These are phyloP conservation scores for Tephrocybe sp. DNA, from an alignment of 768 basidiomycete genomes.

Conservation along the genomic window DNA sequence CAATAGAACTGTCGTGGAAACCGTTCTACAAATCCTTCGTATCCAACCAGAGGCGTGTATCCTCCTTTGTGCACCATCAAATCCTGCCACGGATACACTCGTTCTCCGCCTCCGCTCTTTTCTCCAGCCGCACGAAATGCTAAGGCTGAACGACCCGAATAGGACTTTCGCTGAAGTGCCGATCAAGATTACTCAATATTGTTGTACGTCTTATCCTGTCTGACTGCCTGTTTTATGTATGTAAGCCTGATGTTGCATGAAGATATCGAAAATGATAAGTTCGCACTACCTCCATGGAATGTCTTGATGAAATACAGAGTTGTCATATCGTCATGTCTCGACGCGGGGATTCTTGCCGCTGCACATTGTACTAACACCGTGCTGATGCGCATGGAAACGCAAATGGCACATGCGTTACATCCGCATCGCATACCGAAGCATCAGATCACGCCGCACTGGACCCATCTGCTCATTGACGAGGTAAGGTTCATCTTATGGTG, in stretches of 20 bases:
- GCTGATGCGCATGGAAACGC: conserved; percentile 40
- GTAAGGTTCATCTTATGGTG: conserved; percentile 21
- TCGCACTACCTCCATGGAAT: conserved; percentile 45
- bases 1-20: conserved; percentile 46
- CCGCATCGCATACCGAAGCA: conserved; percentile 30
- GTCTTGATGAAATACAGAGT: conserved; percentile 46
- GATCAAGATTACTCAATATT: conserved; percentile 42
- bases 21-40: conserved; percentile 49
- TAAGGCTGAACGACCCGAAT: conserved; percentile 47
- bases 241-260: background rate
- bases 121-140: conserved; percentile 42
- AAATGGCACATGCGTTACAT: conserved; percentile 36
- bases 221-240: too few species aligned
- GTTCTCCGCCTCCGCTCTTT: conserved; percentile 37
- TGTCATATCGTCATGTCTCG: conserved; percentile 46
- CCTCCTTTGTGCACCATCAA: conserved; percentile 51
- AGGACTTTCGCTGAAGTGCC: conserved; percentile 53
- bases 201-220: conserved; percentile 36
- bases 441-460: conserved; percentile 46
- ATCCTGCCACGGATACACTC: conserved; percentile 51
- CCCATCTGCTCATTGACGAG: conserved; percentile 53
- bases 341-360: conserved; percentile 42
- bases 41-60: conserved; percentile 46
- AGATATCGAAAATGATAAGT: conserved; percentile 49
- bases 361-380: conserved; percentile 45